A percentile compares a stretch with the other conserved stretches of the same genome.
Conservation (phyloP, 2,329 filamentous ascomycete genomes). For the Neopestalotiopsis sp. region DNA sequence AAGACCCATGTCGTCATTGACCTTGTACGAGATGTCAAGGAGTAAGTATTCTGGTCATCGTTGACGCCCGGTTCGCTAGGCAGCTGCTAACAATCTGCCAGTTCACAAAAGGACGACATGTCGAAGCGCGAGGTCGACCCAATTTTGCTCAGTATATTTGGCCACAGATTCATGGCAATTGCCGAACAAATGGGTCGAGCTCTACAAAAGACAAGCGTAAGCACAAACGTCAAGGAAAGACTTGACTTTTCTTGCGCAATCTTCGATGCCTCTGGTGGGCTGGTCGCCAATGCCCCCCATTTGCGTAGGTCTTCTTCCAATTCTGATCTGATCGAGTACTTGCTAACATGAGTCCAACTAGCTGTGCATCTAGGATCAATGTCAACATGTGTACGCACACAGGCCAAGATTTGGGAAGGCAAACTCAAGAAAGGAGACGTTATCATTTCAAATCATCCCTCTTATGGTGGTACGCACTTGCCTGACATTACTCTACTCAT, state of each 20-base stretch:
- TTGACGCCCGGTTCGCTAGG: neutral
- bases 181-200: slow-evolving; percentile 85
- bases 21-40: slow-evolving; percentile 64
- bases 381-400: slow-evolving; percentile 82
- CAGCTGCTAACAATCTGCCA: slow-evolving; percentile 27
- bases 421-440: slow-evolving; percentile 82
- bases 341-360: neutral
- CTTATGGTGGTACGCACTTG: slow-evolving; percentile 83
- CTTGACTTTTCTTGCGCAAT: slow-evolving; percentile 85
- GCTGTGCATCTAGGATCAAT: slow-evolving; percentile 81
- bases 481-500: slow-evolving; percentile 85
- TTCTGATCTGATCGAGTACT: neutral
- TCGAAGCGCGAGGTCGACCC: slow-evolving; percentile 66
- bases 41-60: slow-evolving; percentile 32
- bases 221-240: slow-evolving; percentile 81
- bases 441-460: slow-evolving; percentile 83
- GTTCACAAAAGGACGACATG: slow-evolving; percentile 28
- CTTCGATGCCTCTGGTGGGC: slow-evolving; percentile 76
- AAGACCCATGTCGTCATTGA: slow-evolving; percentile 91
- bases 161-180: slow-evolving; percentile 84
- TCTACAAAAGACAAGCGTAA: slow-evolving; percentile 80
- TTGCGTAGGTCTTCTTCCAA: slow-evolving; percentile 48
- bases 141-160: slow-evolving; percentile 79
- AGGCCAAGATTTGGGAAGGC: slow-evolving; percentile 80
- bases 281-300: slow-evolving; percentile 83